Percentiles rank a stretch among this genome's conserved stretches.
These are phyloP conservation scores for Leucogyrophana mollusca DNA, from an alignment of 768 basidiomycete genomes.

Conservation along the genomic window DNA sequence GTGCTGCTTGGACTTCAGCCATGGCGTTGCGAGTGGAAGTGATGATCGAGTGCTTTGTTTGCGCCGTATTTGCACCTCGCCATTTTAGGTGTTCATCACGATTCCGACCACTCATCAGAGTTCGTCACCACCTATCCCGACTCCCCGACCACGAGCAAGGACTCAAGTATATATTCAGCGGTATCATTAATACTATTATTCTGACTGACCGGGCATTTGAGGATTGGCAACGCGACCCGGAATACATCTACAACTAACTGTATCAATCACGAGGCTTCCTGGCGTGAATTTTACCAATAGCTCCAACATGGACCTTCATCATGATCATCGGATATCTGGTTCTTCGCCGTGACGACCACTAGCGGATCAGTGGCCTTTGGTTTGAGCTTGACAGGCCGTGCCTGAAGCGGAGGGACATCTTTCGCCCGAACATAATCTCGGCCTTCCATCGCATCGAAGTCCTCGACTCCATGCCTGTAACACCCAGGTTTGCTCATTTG, in stretches of 20 bases:
- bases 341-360: too few relatives aligned
- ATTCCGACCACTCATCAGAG: too few relatives aligned
- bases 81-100: too few relatives aligned
- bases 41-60: background rate
- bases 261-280: too few relatives aligned
- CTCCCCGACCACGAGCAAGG: conserved; percentile 2
- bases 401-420: background rate
- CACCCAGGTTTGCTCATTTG: too few relatives aligned
- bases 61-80: too few relatives aligned
- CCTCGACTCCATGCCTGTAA: background rate
- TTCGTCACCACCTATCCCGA: background rate
- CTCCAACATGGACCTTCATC: background rate
- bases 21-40: conserved; percentile 20
- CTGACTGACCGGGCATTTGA: too few relatives aligned
- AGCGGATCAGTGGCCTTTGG: too few relatives aligned
- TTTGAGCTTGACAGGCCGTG: background rate
- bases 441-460: background rate
- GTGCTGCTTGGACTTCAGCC: conserved; percentile 36
- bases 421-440: background rate
- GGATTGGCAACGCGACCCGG: too few relatives aligned
- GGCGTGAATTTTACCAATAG: conserved; percentile 1
- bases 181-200: too few relatives aligned
- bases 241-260: too few relatives aligned
- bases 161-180: too few relatives aligned
- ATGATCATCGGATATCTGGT: background rate